A percentile compares a stretch with the other conserved stretches of the same genome.
These are phyloP conservation scores for Gilbertella persicaria DNA, from an alignment of 371 early-diverging fungal genomes.

Conservation along the genomic window DNA sequence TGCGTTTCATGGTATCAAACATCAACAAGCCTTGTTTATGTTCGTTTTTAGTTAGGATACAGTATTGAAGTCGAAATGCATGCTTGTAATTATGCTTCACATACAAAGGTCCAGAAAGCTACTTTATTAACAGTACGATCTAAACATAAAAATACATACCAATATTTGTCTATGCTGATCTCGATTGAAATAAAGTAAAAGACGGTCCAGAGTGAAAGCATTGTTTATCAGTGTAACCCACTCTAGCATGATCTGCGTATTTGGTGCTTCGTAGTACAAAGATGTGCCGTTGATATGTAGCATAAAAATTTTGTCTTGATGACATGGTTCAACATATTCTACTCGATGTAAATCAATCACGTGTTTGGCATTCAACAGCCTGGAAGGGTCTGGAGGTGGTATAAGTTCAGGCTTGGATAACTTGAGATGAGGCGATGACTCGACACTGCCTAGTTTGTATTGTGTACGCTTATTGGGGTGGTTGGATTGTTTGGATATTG, in stretches of 20 bases:
- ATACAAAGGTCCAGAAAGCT: slow-evolving; percentile 15
- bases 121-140: no score
- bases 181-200: background rate
- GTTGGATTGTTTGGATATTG: background rate
- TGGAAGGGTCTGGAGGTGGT: slow-evolving; percentile 3
- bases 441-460: background rate
- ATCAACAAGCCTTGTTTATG: slow-evolving; percentile 7
- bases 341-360: slow-evolving; percentile 12
- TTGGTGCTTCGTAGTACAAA: slow-evolving; percentile 19
- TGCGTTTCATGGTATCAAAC: slow-evolving; percentile 15
- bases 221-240: slow-evolving; percentile 18
- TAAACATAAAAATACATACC: no score
- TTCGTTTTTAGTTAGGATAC: slow-evolving; percentile 12
- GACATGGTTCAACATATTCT: background rate
- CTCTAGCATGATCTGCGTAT: slow-evolving; percentile 16
- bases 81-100: slow-evolving; percentile 13
- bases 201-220: background rate
- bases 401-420: background rate
- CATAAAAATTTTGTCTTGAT: slow-evolving; percentile 3
- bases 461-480: background rate
- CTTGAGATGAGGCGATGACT: slow-evolving; percentile 14
- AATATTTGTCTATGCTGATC: background rate
- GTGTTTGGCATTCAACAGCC: slow-evolving; percentile 6
- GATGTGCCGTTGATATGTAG: background rate
- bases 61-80: slow-evolving; percentile 6